Base-by-base conservation (phyloP, 345 rosid genomes). In the Gossypium bickii region DNA sequence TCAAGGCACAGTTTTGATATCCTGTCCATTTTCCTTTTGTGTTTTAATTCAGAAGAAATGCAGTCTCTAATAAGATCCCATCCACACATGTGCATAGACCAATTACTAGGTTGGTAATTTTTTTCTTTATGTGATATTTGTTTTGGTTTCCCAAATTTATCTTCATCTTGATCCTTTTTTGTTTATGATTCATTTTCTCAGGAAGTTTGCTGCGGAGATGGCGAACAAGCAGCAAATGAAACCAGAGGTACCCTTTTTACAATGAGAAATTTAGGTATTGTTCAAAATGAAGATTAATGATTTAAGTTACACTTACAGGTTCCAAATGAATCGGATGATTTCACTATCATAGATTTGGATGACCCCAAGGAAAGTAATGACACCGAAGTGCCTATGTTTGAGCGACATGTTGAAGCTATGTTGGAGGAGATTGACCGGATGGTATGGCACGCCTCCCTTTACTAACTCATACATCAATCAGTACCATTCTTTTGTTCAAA, bases 331-430 rank as follows among this genome's bases (percentile, higher is more conserved):
- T 75, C 82, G 5, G 76, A 79, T 72, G 93, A 55, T 61, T 27
- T 17, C 41, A 60, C 43, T 34, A 27, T 7, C 9, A 27, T 27
- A 13, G 20, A 90, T 84, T 88, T 43, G 29, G 92, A 92, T 7
- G 87, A 84, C 17, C 34, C 74, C 49, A 73, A 82, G 69, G 76
- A 61, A 56, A 44, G 73, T 63, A 47, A 74, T 64, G 92, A 94
- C 57, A 85, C 79, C 63, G 82, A 86, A 34, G 90, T 79, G 73
- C 98, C 99, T 6, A 87, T 86, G 89, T 91, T 85, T 78, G 91
- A 91, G 67, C 97, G 88, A 56, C 97, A 90, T 78, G 89, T 93
- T 7, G 93, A 91, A 83, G 92, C 98, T 65, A 87, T 93, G 91
- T 74, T 89, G 80, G 97, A 89, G 17, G 97, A 93, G 77, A 91